Conservation (phyloP, 1,139 yeast species). For the Sugiyamaella paludigena region DNA sequence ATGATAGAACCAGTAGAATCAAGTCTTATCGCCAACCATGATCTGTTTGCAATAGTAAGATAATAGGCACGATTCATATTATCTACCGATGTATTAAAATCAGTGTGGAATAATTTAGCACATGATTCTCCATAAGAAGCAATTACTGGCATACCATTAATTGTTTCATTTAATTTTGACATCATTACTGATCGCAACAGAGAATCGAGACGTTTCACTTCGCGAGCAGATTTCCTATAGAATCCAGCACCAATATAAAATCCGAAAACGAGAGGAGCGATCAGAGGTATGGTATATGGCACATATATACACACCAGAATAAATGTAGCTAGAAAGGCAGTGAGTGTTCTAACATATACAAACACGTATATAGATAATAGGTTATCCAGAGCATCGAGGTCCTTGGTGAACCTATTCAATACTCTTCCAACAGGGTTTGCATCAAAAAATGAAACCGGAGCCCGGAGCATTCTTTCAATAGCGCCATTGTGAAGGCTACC, state of each 20-base stretch:
- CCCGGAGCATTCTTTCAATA: conserved; percentile 51
- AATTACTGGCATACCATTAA: conserved; percentile 67
- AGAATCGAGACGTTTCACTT: conserved; percentile 75
- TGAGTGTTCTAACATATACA: conserved; percentile 26
- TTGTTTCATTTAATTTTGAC: conserved; percentile 68
- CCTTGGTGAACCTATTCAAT: conserved; percentile 66
- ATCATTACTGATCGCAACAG: conserved; percentile 67
- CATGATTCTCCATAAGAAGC: conserved; percentile 49
- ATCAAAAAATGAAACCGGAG: conserved; percentile 55
- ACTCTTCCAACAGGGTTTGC: conserved; percentile 58
- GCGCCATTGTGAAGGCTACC: conserved; percentile 40
- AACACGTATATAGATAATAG: conserved; percentile 41
- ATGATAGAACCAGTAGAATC: conserved; percentile 48
- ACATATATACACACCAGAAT: conserved; percentile 32
- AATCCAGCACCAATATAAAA: conserved; percentile 37
- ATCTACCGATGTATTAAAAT: conserved; percentile 46
- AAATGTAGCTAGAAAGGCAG: conserved; percentile 26
- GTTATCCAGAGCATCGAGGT: conserved; percentile 75
- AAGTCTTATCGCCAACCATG: conserved; percentile 70
- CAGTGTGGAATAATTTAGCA: conserved; percentile 39
- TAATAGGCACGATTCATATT: conserved; percentile 67
- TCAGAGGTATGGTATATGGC: conserved; percentile 29
- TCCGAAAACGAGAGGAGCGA: conserved; percentile 28
- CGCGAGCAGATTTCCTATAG: conserved; percentile 72
- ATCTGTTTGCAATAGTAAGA: conserved; percentile 60